Evolutionary conservation across 2,329 filamentous ascomycete species (phyloP), one percentile per base, ranked within the genome.

Genomic region (Pyricularia pennisetigena): DNA sequence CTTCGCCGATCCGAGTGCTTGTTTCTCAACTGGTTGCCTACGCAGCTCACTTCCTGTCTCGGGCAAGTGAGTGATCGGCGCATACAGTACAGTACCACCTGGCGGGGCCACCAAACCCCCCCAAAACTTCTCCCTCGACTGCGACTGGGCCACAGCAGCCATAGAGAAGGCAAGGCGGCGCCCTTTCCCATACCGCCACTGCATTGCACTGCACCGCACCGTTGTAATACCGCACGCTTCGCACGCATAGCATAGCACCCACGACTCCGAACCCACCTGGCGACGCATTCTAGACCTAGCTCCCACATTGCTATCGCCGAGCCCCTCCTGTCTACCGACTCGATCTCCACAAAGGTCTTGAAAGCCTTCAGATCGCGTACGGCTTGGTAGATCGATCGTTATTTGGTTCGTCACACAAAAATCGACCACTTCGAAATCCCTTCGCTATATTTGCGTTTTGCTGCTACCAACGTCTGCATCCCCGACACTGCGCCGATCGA

Each of bases 261-360:
- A 16, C 12, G 32, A 35, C 59, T 20, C 59, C 26, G 59, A 29
- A 62, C 12, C 59, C 59, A 14, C 24, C 59, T 29, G 57, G 26
- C 59, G 59, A 62, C 59, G 12, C 24, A 62, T 28, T 28, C 12
- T 62, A 62, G 24, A 16, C 28, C 20, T 62, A 28, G 59, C 24
- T 28, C 14, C 59, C 59, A 62, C 59, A 16, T 62, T 62, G 59
- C 59, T 62, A 26, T 30, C 59, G 59, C 59, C 59, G 59, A 62
- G 59, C 59, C 64, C 64, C 67, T 67, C 41, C 57, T 63, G 59
- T 32, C 35, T 41, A 32, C 65, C 63, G 29, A 64, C n/a, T 57
- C 24, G 61, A 54, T 29, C 65, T 41, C 23, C 49, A 23, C 16
- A 41, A 35, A 64, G 16, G 41, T 62, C 26, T 26, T 62, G n/a